Base-by-base conservation (phyloP, 2,329 filamentous ascomycete species). In the Colletotrichum tamarilloi region DNA sequence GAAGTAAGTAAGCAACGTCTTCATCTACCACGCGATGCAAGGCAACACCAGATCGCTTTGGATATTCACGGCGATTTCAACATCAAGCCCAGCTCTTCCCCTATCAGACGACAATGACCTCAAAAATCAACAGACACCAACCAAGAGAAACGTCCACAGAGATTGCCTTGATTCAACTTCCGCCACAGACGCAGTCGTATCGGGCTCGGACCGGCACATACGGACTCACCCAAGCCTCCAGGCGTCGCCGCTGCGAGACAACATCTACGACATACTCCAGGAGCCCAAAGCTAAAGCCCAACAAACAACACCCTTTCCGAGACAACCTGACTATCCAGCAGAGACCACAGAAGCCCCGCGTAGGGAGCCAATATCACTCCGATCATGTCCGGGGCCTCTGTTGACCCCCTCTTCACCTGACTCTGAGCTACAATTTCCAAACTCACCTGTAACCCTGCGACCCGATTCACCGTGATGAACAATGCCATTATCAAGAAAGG, bases 391-490 rank as follows among this genome's bases (percentile, higher is more conserved):
- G 9, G 6, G 16, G 22, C 24, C 16, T 5, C n/a, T 9, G 14
- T 24, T 24, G 19, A 62, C 5, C 7, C 19, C 59, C 38, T 38
- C 38, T 28, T 28, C 38, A 42, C 46, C 46, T 42, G 38, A 62
- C 11, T 42, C 38, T 52, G 59, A 30, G 38, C 26, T n/a, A 35
- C 46, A 4, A 8, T 49, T 26, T 14, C n/a, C 46, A 38, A 63
- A n/a, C 62, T 26, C 62, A 63, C 30, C 46, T 63, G 62, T 38
- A 63, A 63, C 62, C 46, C 52, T 7, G 46, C n/a, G 62, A 14
- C n/a, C 46, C 46, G 30, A 46, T 4, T 30, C 46, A n/a, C 7
- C 11, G 28, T 22, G 14, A 8, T 42, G 46, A 12, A 6, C 28
- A 32, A 53, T n/a, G 9, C 4, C 28, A 38, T 42, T 14, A 19